Evolutionary conservation across 1,139 yeast species (phyloP).

Genomic region (Geotrichum reessii): DNA sequence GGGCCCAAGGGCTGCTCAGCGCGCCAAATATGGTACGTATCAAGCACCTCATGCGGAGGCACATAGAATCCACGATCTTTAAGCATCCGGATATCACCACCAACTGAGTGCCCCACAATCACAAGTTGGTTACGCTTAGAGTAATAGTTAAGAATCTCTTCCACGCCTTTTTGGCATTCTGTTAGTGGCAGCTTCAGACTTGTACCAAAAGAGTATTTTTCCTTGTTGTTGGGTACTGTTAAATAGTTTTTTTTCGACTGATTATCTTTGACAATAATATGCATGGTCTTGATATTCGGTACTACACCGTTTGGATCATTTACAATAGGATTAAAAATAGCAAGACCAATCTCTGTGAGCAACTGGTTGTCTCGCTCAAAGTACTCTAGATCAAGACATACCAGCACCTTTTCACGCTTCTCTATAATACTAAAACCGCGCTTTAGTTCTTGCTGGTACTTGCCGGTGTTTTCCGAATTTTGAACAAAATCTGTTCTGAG

Average conservation of each 20-base stretch:
- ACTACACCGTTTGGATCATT: background rate
- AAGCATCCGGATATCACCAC: slow-evolving; percentile 59
- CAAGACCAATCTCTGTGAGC: slow-evolving; percentile 64
- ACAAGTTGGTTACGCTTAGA: slow-evolving; percentile 30
- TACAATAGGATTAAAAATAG: slow-evolving; percentile 54
- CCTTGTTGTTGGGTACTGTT: slow-evolving; percentile 58
- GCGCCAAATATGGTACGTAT: slow-evolving; percentile 50
- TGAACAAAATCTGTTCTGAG: background rate
- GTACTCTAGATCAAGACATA: slow-evolving; percentile 60
- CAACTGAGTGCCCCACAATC: slow-evolving; percentile 63
- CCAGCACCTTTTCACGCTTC: slow-evolving; percentile 12
- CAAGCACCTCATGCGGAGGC: slow-evolving; percentile 41
- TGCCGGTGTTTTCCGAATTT: background rate
- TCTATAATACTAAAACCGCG: background rate
- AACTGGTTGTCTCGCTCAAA: slow-evolving; percentile 46
- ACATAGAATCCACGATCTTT: slow-evolving; percentile 43
- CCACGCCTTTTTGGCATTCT: slow-evolving; percentile 19
- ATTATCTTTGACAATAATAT: slow-evolving; percentile 52
- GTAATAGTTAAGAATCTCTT: slow-evolving; percentile 16
- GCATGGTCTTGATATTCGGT: slow-evolving; percentile 32
- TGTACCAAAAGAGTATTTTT: slow-evolving; percentile 49
- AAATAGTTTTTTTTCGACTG: slow-evolving; percentile 45
- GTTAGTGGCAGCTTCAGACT: slow-evolving; percentile 20
- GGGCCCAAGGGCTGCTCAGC: slow-evolving; percentile 34
- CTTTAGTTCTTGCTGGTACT: background rate